Percentiles rank a stretch among this genome's conserved stretches.
phyloP scores from a whole-genome alignment of 2,329 filamentous ascomycete genomes.

The Colletotrichum liriopes region DNA sequence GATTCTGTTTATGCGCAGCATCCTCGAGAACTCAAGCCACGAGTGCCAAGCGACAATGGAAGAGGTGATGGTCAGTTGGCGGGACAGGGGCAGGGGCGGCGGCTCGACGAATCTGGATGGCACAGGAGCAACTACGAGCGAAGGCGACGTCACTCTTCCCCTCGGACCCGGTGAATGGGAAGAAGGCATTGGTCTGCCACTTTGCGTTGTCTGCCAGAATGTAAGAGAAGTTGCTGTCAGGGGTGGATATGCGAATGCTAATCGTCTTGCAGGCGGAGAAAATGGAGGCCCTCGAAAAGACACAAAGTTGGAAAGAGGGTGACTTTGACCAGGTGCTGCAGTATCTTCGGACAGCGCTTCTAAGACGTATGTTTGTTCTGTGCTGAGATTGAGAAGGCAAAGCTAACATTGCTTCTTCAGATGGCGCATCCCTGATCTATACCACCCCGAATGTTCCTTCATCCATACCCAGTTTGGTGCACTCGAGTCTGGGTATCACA shows the following conservation, averaged over 20 bases:
- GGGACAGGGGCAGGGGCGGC: slow-evolving; percentile 80
- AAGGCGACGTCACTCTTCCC: slow-evolving; percentile 80
- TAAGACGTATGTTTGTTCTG: slow-evolving; percentile 78
- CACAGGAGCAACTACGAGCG: slow-evolving; percentile 70
- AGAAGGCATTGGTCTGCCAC: slow-evolving; percentile 86
- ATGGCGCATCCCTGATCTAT: slow-evolving; percentile 89
- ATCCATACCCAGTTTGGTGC: slow-evolving; percentile 83
- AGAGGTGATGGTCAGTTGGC: slow-evolving; percentile 86
- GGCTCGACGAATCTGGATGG: slow-evolving; percentile 75
- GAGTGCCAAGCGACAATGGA: slow-evolving; percentile 89
- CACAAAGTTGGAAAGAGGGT: slow-evolving; percentile 93
- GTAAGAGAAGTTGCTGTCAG: slow-evolving; percentile 63
- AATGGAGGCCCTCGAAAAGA: slow-evolving; percentile 91
- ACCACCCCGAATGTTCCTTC: slow-evolving; percentile 83
- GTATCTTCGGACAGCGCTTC: slow-evolving; percentile 88
- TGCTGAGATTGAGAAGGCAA: background rate
- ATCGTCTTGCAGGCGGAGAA: slow-evolving; percentile 77
- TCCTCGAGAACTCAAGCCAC: slow-evolving; percentile 80
- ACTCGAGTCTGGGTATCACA: slow-evolving; percentile 89
- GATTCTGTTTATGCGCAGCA: slow-evolving; percentile 86
- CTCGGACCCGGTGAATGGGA: slow-evolving; percentile 94
- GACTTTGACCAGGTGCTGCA: slow-evolving; percentile 97
- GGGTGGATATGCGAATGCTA: slow-evolving; percentile 38
- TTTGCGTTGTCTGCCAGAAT: slow-evolving; percentile 97
- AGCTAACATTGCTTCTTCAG: slow-evolving; percentile 60